phyloP scores from a whole-genome alignment of 2,329 filamentous ascomycete species.

The Fusarium chaquense region DNA sequence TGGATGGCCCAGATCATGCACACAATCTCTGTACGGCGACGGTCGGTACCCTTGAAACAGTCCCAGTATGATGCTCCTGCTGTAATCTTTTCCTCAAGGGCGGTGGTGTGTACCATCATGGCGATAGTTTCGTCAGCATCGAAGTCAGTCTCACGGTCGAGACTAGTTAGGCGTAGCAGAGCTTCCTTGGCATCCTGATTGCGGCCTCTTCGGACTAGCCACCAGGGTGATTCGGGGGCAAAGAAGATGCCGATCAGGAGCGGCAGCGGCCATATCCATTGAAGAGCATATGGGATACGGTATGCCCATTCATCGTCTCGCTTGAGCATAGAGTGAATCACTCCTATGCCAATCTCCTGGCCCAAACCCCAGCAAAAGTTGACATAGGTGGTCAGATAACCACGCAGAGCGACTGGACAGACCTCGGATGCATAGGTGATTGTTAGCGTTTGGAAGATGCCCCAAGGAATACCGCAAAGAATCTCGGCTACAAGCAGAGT shows the following conservation, averaged over 20 bases:
- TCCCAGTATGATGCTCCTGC: slow-evolving; percentile 80
- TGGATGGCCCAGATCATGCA: slow-evolving; percentile 74
- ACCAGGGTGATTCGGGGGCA: slow-evolving; percentile 79
- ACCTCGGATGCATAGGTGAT: slow-evolving; percentile 79
- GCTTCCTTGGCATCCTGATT: slow-evolving; percentile 74
- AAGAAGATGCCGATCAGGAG: slow-evolving; percentile 74
- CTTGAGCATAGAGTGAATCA: slow-evolving; percentile 75
- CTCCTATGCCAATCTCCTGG: slow-evolving; percentile 79
- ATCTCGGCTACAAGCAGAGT: slow-evolving; percentile 72
- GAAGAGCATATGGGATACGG: slow-evolving; percentile 76
- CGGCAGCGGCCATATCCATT: slow-evolving; percentile 83
- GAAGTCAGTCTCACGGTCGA: slow-evolving; percentile 75
- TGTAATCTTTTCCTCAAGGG: slow-evolving; percentile 81
- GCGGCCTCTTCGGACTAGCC: slow-evolving; percentile 76
- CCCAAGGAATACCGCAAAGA: slow-evolving; percentile 72
- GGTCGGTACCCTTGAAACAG: slow-evolving; percentile 84
- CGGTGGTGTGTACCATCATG: slow-evolving; percentile 93
- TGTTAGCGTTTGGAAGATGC: slow-evolving; percentile 69
- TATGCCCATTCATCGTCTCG: slow-evolving; percentile 76
- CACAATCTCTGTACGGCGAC: slow-evolving; percentile 79
- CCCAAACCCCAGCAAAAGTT: slow-evolving; percentile 85
- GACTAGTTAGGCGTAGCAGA: slow-evolving; percentile 73
- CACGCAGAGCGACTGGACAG: slow-evolving; percentile 77
- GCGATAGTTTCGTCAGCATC: slow-evolving; percentile 86
- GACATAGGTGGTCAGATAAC: slow-evolving; percentile 79